These are phyloP conservation scores for Pseudoneurospora amorphoporcata DNA, from an alignment of 495 filamentous ascomycete genomes.

Conservation along the genomic window DNA sequence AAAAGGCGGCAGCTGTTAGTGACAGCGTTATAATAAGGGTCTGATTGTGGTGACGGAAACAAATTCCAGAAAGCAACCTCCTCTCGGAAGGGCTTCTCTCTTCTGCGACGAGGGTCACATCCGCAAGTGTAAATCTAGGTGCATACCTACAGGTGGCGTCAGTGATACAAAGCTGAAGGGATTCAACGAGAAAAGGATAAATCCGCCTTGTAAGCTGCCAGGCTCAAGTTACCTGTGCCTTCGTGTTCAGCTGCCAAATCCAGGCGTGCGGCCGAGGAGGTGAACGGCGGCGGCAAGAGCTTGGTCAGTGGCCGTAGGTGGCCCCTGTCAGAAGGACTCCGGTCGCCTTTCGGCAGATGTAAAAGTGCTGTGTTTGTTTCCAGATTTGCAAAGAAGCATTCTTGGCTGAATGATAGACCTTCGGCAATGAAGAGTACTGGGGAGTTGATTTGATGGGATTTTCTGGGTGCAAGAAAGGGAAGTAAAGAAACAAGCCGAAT, in stretches of 20 bases:
- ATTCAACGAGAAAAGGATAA: not conserved
- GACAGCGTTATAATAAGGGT: not conserved
- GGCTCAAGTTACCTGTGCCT: not conserved
- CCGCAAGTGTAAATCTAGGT: not conserved
- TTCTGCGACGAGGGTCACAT: not conserved
- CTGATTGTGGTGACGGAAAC: not conserved
- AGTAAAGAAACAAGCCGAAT: not conserved
- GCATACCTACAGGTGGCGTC: not conserved
- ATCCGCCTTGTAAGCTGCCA: not conserved
- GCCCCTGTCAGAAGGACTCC: not conserved
- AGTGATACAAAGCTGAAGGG: not conserved
- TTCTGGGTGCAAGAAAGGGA: not conserved
- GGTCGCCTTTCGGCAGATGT: not conserved
- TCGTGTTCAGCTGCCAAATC: too few relatives aligned
- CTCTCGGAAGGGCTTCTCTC: not conserved
- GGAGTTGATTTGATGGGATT: too few relatives aligned
- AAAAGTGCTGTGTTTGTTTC: not conserved
- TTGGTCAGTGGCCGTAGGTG: not conserved
- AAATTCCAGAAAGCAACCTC: not conserved
- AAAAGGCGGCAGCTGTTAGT: not conserved
- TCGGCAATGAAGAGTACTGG: not conserved
- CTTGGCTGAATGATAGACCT: not conserved
- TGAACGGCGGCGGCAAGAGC: not conserved
- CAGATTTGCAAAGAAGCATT: not conserved
- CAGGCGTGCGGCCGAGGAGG: not conserved